phyloP scores from a whole-genome alignment of 139 green algal genomes.

The Yamagishiella unicocca region DNA sequence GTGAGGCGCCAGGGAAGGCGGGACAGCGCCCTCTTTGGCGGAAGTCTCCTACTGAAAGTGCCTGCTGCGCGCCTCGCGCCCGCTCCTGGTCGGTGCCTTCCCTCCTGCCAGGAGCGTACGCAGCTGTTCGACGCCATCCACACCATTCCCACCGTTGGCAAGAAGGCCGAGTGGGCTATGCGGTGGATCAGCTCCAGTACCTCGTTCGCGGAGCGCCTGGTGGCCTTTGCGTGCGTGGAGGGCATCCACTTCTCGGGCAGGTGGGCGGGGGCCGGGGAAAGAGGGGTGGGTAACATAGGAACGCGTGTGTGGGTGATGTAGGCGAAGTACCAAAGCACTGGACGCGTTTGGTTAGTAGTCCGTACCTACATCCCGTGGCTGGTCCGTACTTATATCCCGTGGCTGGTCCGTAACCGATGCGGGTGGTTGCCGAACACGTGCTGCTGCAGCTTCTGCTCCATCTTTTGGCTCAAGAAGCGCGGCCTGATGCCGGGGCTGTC shows the following conservation, averaged over 20 bases:
- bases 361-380: neutral
- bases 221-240: conserved; percentile 97
- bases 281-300: neutral
- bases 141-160: conserved; percentile 90
- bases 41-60: too few species aligned
- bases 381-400: neutral
- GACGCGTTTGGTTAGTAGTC: neutral
- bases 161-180: conserved; percentile 98
- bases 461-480: conserved; percentile 99
- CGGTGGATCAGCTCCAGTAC: conserved; percentile 92
- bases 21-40: too few species aligned
- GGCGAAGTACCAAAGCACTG: neutral
- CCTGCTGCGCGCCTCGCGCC: too few species aligned
- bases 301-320: neutral
- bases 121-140: conserved; percentile 96
- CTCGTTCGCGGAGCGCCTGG: conserved; percentile 91
- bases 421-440: neutral
- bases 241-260: conserved; percentile 98
- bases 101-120: conserved; percentile 44
- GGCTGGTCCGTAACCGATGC: too few species aligned
- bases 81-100: too few species aligned
- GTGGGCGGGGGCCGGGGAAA: conserved; percentile 27
- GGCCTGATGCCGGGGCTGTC: conserved; percentile 97
- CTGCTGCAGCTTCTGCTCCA: conserved; percentile 92
- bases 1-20: too few species aligned